Evolutionary conservation across 2,329 filamentous ascomycete species (phyloP).

Genomic region (Tolypocladium ovalisporum): DNA sequence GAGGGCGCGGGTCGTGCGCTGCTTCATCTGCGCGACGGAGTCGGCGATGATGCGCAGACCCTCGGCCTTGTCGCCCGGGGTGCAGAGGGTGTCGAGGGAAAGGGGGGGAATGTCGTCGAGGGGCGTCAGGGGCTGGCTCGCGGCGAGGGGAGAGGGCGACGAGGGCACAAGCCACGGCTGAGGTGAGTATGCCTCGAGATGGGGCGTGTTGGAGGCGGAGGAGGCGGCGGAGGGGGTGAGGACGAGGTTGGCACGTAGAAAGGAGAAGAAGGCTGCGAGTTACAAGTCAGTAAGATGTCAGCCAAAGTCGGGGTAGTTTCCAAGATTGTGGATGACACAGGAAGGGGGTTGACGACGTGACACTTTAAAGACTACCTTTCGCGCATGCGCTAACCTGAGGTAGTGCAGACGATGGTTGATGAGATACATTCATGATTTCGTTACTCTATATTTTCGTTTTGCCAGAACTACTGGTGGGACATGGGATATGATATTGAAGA

Average conservation of each 20-base stretch:
- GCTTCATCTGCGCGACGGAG: slow-evolving; percentile 72
- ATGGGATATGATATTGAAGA: neutral
- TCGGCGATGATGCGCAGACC: slow-evolving; percentile 68
- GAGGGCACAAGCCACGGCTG: slow-evolving; percentile 21
- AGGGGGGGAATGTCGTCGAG: slow-evolving; percentile 49
- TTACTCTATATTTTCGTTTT: too few species aligned
- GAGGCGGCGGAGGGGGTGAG: slow-evolving; percentile 51
- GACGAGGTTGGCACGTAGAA: slow-evolving; percentile 69
- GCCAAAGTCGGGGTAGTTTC: neutral
- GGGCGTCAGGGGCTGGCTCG: slow-evolving; percentile 26
- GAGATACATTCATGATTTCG: neutral
- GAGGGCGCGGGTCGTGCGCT: slow-evolving; percentile 51
- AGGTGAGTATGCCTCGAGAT: slow-evolving; percentile 38
- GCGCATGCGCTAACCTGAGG: neutral
- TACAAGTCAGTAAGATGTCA: slow-evolving; percentile 1
- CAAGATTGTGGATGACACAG: neutral
- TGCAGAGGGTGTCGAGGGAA: slow-evolving; percentile 45
- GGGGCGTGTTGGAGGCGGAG: slow-evolving; percentile 54
- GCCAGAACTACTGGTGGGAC: neutral
- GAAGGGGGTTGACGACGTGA: neutral
- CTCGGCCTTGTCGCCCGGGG: slow-evolving; percentile 49
- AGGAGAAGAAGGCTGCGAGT: slow-evolving; percentile 65
- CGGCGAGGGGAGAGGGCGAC: slow-evolving; percentile 45
- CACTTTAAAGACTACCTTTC: neutral
- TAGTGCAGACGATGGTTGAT: neutral